A percentile compares a stretch with the other conserved stretches of the same genome.
phyloP scores from a whole-genome alignment of 208 protist genomes.

The Acanthamoeba triangularis region DNA sequence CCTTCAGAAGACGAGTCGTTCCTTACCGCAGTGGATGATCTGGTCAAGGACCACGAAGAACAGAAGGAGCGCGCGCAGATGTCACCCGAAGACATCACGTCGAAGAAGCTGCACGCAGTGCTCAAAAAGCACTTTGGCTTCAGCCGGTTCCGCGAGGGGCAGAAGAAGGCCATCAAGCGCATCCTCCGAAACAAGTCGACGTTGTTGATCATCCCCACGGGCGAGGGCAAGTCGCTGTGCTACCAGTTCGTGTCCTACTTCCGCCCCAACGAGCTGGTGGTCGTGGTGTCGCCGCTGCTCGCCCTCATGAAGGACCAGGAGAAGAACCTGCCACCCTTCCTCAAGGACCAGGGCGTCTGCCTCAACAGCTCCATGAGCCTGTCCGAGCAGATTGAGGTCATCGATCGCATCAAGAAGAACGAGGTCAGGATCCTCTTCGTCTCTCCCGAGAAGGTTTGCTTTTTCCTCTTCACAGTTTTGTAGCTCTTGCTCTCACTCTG shows the following conservation, averaged over 20 bases:
- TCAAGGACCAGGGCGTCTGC: constrained; percentile 80
- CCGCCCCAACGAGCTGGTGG: constrained; percentile 57
- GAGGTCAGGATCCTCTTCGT: neutral
- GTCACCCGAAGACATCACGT: neutral
- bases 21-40: neutral
- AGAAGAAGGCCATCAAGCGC: constrained; percentile 84
- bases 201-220: constrained; percentile 96
- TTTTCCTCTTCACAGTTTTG: constrained; percentile 70
- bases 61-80: neutral
- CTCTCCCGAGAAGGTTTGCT: neutral
- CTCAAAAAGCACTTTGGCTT: constrained; percentile 77
- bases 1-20: neutral
- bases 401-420: constrained; percentile 51
- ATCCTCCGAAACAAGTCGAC: constrained; percentile 84
- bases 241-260: constrained; percentile 94
- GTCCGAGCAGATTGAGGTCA: neutral
- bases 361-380: neutral
- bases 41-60: neutral
- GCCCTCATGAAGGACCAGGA: constrained; percentile 92
- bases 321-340: constrained; percentile 78
- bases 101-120: neutral
- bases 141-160: constrained; percentile 83
- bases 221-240: constrained; percentile 97
- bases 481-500: constrained; percentile 90
- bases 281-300: constrained; percentile 92